These are phyloP conservation scores for Saturnispora zaruensis DNA, from an alignment of 805 yeast genomes.

Conservation along the genomic window DNA sequence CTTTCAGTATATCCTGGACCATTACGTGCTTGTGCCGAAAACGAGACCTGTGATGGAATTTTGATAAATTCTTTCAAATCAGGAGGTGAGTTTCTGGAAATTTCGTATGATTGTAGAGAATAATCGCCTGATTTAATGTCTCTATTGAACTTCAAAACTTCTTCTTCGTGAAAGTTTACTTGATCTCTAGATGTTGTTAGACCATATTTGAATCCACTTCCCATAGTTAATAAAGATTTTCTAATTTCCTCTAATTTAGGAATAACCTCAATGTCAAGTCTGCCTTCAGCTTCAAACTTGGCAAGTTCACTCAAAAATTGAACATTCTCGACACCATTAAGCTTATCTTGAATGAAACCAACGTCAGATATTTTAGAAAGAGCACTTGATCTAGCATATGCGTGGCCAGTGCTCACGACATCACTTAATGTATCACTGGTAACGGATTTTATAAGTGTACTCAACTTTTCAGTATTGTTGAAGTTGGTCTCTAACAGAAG, in stretches of 20 bases:
- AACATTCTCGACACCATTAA: constrained; percentile 74
- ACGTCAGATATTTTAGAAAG: constrained; percentile 53
- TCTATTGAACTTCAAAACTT: constrained; percentile 28
- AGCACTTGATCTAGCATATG: constrained; percentile 65
- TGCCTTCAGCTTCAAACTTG: constrained; percentile 40
- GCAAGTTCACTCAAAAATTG: constrained; percentile 57
- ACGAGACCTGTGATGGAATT: constrained; percentile 84
- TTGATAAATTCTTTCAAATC: constrained; percentile 33
- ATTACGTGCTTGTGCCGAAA: constrained; percentile 55
- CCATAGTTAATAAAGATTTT: constrained; percentile 31
- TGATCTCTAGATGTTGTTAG: constrained; percentile 49
- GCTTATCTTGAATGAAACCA: constrained; percentile 50
- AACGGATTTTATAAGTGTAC: constrained; percentile 61
- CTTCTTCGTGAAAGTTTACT: constrained; percentile 30
- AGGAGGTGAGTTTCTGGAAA: neutral
- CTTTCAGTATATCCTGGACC: constrained; percentile 60
- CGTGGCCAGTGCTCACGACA: constrained; percentile 83
- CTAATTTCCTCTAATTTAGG: constrained; percentile 54
- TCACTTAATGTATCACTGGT: constrained; percentile 71
- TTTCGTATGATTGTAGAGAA: constrained; percentile 13
- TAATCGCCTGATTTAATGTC: constrained; percentile 8
- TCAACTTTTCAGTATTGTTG: constrained; percentile 54
- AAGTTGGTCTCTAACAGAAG: constrained; percentile 65
- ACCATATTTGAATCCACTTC: constrained; percentile 41
- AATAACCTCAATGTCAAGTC: constrained; percentile 47